Evolutionary conservation across 495 filamentous ascomycete genomes (phyloP).

Genomic region (Astrocystis sublimbata): DNA sequence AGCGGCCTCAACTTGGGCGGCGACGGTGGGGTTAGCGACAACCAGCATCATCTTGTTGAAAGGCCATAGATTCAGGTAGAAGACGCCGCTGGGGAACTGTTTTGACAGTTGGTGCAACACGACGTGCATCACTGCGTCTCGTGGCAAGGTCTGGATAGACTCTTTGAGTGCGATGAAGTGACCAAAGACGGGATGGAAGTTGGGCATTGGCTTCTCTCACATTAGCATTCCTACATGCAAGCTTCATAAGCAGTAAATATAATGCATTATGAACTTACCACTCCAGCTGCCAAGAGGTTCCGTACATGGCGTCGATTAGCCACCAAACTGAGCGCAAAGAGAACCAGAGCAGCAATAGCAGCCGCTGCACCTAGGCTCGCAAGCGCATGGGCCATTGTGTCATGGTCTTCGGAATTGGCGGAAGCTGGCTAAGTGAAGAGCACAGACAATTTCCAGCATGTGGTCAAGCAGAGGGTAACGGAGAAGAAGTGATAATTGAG

Average conservation of each 20-base stretch:
- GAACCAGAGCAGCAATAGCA: not conserved
- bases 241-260: no score
- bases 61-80: constrained; percentile 39
- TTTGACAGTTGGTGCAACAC: constrained; percentile 19
- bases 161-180: constrained; percentile 28
- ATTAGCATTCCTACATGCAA: no score
- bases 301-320: constrained; percentile 13
- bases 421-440: no score
- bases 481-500: no score
- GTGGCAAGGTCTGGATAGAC: constrained; percentile 13
- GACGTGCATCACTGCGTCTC: constrained; percentile 17
- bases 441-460: no score
- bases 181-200: constrained; percentile 29
- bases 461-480: no score
- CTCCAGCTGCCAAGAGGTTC: constrained; percentile 12
- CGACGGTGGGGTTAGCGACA: constrained; percentile 20
- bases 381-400: not conserved
- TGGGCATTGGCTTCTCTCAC: constrained; percentile 27
- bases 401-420: no score
- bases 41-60: constrained; percentile 27
- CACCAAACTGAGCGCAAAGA: not conserved
- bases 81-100: constrained; percentile 24
- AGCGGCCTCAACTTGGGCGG: constrained; percentile 27
- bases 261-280: no score
- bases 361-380: not conserved